Conservation (phyloP, 78 protist species). For the Thecamonas trahens region DNA sequence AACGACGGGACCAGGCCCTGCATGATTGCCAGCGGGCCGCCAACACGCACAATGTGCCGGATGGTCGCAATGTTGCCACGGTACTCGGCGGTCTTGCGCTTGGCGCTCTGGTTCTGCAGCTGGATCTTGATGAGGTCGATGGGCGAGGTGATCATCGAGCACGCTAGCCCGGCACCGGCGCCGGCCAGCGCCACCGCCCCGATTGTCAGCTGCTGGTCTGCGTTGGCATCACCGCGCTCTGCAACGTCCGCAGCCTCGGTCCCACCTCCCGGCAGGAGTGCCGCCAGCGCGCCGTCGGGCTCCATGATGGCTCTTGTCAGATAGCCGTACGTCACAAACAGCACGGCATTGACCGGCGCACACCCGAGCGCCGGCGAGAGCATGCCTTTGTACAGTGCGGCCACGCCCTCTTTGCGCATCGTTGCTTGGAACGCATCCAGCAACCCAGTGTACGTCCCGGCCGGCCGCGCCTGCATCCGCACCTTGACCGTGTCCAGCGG, state of each 20-base stretch:
- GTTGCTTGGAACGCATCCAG: not conserved
- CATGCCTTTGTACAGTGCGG: constrained; percentile 1
- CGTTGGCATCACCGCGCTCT: not conserved
- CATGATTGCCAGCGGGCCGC: not conserved
- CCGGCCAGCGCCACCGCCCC: not conserved
- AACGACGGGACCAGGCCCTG: not conserved
- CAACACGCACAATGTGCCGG: too few species aligned
- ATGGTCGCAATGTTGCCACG: not conserved
- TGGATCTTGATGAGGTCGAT: not conserved
- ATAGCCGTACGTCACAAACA: constrained; percentile 1
- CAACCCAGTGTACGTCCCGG: not conserved
- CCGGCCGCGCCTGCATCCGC: constrained; percentile 1
- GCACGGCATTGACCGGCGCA: not conserved
- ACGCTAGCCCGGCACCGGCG: not conserved
- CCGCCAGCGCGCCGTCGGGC: too few species aligned
- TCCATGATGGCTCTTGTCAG: too few species aligned
- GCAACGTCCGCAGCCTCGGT: too few species aligned
- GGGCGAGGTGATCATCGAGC: not conserved
- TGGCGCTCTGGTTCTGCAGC: not conserved
- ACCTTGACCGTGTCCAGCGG: constrained; percentile 3
- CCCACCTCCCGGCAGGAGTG: too few species aligned
- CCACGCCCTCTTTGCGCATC: not conserved
- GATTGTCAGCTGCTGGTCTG: not conserved
- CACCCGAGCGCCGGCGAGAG: not conserved
- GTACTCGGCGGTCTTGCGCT: not conserved